These are phyloP conservation scores for Fraxinus pennsylvanica DNA, from an alignment of 257 asterid genomes.

Conservation along the genomic window DNA sequence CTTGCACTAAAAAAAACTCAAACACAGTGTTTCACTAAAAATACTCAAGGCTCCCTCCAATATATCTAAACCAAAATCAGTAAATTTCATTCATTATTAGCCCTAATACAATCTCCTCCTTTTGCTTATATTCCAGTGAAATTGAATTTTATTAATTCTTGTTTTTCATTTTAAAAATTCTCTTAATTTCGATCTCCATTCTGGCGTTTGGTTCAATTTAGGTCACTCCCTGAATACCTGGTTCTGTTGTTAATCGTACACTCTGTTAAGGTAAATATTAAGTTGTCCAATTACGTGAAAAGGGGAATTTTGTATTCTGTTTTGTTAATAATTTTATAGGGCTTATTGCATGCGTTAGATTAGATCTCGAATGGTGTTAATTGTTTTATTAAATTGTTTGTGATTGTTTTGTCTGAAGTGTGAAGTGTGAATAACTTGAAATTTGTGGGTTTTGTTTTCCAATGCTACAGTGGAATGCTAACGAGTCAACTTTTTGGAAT, in stretches of 20 bases:
- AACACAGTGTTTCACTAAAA: conserved; percentile 39
- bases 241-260: conserved; percentile 22
- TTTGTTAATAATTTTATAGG: conserved; percentile 28
- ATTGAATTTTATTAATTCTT: conserved; percentile 8
- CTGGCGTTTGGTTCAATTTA: conserved; percentile 34
- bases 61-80: conserved; percentile 26
- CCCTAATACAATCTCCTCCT: conserved; percentile 14
- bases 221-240: conserved; percentile 30
- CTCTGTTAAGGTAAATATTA: conserved; percentile 46
- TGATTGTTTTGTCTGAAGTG: conserved; percentile 6
- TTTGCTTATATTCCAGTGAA: neutral
- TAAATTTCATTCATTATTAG: neutral
- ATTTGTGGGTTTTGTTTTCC: conserved; percentile 35
- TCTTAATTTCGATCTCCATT: conserved; percentile 47
- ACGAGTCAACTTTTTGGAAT: conserved; percentile 57
- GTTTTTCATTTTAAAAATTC: conserved; percentile 17
- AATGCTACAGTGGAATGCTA: conserved; percentile 64
- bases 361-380: conserved; percentile 50
- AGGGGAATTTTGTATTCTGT: conserved; percentile 20
- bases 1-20: conserved; percentile 36
- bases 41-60: conserved; percentile 38
- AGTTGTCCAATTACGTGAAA: conserved; percentile 16
- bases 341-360: conserved; percentile 38
- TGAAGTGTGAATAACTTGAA: conserved; percentile 29
- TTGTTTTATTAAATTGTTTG: conserved; percentile 11